These are phyloP conservation scores for Closterium sp. DNA, from an alignment of 139 green algal genomes.

Conservation along the genomic window DNA sequence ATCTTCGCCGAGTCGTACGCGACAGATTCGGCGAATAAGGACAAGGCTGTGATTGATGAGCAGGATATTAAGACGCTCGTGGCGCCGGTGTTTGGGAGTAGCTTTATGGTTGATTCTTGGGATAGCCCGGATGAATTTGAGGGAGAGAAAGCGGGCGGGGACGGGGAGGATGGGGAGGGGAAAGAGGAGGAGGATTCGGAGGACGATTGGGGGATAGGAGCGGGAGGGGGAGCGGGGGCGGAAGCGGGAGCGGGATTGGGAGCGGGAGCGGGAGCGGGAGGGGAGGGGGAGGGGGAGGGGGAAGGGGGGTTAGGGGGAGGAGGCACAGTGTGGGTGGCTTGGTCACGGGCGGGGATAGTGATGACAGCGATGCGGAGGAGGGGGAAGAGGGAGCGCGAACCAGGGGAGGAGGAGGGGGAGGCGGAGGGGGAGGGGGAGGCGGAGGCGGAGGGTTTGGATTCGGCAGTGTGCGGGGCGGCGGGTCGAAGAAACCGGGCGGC, in stretches of 20 bases:
- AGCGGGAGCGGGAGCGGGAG: no score
- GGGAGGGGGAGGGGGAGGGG: no score
- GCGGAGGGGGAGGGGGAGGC: no score
- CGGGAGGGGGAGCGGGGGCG: not conserved
- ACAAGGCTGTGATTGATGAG: not conserved
- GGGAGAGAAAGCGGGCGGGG: not conserved
- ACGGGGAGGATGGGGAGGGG: not conserved
- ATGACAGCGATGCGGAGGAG: not conserved
- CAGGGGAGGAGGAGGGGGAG: not conserved
- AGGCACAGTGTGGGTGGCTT: no score
- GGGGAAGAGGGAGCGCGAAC: not conserved
- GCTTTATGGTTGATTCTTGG: not conserved
- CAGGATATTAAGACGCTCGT: not conserved
- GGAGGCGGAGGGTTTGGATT: not conserved
- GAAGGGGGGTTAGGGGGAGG: no score
- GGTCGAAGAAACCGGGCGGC: not conserved
- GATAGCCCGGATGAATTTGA: not conserved
- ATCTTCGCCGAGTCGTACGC: constrained; percentile 5
- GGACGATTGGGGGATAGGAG: not conserved
- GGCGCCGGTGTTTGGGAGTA: not conserved
- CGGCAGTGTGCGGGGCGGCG: not conserved
- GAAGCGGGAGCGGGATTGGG: not conserved
- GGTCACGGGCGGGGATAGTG: not conserved
- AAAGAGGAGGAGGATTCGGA: not conserved
- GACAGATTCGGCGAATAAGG: not conserved